Conservation (phyloP, 257 asterid species). For the Coffea canephora region DNA sequence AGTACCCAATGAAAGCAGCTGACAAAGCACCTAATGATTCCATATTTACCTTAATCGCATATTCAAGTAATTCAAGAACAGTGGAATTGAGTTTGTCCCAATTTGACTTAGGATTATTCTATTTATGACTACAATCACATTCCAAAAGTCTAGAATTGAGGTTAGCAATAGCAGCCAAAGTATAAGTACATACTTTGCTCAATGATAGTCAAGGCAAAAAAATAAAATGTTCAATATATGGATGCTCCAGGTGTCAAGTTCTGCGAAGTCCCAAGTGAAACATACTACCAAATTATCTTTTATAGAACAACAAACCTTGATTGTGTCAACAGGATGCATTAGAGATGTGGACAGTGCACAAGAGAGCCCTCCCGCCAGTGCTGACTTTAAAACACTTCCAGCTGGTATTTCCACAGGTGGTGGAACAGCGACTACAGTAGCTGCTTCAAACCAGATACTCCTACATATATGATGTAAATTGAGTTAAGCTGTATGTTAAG, state of each 20-base stretch:
- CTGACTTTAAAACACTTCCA: conserved; percentile 94
- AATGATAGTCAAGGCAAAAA: neutral
- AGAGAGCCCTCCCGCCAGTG: conserved; percentile 95
- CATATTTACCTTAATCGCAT: neutral
- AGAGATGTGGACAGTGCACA: conserved; percentile 93
- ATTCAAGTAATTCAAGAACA: neutral
- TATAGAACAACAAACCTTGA: conserved; percentile 52
- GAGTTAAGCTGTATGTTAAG: conserved; percentile 15
- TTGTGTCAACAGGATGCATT: conserved; percentile 88
- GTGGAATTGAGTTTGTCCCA: neutral
- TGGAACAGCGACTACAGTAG: conserved; percentile 98
- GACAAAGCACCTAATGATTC: neutral
- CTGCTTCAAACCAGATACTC: conserved; percentile 99
- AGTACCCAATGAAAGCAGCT: neutral
- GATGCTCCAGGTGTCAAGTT: neutral
- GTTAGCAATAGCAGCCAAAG: neutral
- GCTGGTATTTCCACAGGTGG: conserved; percentile 88
- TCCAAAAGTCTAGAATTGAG: neutral
- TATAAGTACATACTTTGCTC: neutral
- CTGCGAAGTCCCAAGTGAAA: neutral
- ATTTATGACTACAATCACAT: neutral
- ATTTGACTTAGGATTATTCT: neutral
- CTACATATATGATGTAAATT: conserved; percentile 32
- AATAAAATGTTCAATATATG: neutral
- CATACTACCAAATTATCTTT: neutral